Base-by-base conservation (phyloP, 345 rosid species). In the Moricandia moricandioides region DNA sequence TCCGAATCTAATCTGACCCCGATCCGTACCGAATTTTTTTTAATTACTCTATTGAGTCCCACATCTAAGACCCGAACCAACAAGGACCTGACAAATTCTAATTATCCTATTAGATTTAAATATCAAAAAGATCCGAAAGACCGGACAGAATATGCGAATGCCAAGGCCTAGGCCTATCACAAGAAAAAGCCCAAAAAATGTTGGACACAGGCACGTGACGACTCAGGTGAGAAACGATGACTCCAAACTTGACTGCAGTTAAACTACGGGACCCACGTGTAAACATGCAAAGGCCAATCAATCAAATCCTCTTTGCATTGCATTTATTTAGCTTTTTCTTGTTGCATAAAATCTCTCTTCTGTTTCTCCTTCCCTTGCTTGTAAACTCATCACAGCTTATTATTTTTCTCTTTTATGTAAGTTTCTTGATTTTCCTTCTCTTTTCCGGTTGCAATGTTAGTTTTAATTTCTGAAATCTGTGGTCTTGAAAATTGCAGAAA, bases 261-360 rank as follows among this genome's bases (percentile, higher is more conserved):
- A 76, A 17, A 40, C 18, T 14, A 30, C 6, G 75, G 75, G 80
- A 2, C 76, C 76, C 76, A 70, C 76, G 75, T 76, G 66, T 3
- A 24, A 64, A 43, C 4, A 12, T 56, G 60, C 3, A 47, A 31
- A 45, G 43, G 8, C 43, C 71, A 70, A 70, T 70, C 61, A 70
- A 64, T 70, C 54, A n/a, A n/a, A n/a, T n/a, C 2, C 60, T 45
- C 80, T 70, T 31, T 76, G n/a, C n/a, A n/a, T n/a, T 43, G 49
- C 49, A 43, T 43, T 43, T 13, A 12, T 13, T 43, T 43, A 14
- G 70, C 80, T 62, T 69, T 62, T 69, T 67, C 8, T 14, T 47
- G 4, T 13, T 40, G 34, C 58, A 14, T 0, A 60, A 4, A 60
- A 40, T 63, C 31, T 35, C 30, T 16, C 14, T 43, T 67, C 21